Conservation (phyloP, 2,329 filamentous ascomycete species). For the Elsinoe fawcettii region DNA sequence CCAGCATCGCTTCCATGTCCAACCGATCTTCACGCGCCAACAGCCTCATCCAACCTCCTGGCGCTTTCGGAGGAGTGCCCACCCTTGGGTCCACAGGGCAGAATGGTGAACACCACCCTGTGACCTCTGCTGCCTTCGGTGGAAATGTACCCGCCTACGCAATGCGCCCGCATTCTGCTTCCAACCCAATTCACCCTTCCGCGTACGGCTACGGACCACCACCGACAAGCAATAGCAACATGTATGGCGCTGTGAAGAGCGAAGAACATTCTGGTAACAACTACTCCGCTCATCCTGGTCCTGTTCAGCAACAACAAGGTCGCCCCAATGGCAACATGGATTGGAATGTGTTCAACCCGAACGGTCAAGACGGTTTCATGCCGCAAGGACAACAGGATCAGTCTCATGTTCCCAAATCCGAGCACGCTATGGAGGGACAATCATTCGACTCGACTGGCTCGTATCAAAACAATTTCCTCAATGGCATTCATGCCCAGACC, state of each 20-base stretch:
- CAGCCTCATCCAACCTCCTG: constrained; percentile 39
- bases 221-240: constrained; percentile 25
- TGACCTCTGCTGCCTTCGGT: constrained; percentile 16
- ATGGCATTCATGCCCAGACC: constrained; percentile 40
- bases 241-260: constrained; percentile 19
- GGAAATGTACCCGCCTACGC: constrained; percentile 27
- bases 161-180: constrained; percentile 22
- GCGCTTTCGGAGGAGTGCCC: constrained; percentile 25
- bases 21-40: constrained; percentile 42
- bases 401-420: constrained; percentile 38
- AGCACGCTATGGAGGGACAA: constrained; percentile 35
- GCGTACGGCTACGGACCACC: constrained; percentile 26
- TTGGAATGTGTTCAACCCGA: constrained; percentile 40
- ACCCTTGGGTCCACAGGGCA: constrained; percentile 26
- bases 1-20: constrained; percentile 36
- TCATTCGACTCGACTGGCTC: constrained; percentile 36
- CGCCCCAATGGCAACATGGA: constrained; percentile 28
- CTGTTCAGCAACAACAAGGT: constrained; percentile 12
- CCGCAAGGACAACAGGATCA: constrained; percentile 21
- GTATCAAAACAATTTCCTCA: constrained; percentile 42
- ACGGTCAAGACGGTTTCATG: constrained; percentile 40
- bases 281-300: constrained; percentile 16
- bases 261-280: constrained; percentile 18
- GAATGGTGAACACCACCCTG: constrained; percentile 25
- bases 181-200: constrained; percentile 26